Evolutionary conservation across 2,329 filamentous ascomycete genomes (phyloP).

Genomic region (Neonectria neomacrospora): DNA sequence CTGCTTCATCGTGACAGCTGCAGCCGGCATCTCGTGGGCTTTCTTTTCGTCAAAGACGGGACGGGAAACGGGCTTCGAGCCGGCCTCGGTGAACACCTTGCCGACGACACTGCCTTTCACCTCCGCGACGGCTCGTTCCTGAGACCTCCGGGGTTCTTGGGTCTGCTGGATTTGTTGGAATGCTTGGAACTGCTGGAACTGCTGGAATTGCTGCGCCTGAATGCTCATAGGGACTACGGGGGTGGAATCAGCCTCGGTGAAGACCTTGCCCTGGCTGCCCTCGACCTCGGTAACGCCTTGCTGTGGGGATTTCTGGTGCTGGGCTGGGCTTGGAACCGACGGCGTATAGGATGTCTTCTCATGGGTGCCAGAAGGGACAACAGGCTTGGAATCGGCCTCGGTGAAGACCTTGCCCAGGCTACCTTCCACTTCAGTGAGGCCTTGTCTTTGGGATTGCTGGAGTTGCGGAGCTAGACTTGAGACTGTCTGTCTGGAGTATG

Average conservation of each 20-base stretch:
- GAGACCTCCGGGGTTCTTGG: not conserved
- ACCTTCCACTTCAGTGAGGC: conserved; percentile 10
- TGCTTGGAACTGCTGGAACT: not conserved
- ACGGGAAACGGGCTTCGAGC: not conserved
- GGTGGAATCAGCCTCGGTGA: conserved; percentile 9
- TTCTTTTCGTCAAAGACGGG: too few species aligned
- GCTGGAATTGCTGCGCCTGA: conserved; percentile 6
- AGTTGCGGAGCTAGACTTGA: not conserved
- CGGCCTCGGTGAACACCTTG: not conserved
- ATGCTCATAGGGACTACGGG: not conserved
- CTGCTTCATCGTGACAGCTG: not conserved
- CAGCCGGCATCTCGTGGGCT: too few species aligned
- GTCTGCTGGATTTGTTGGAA: not conserved
- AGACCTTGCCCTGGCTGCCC: conserved; percentile 2
- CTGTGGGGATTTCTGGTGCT: not conserved
- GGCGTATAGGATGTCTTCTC: not conserved
- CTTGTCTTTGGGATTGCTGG: not conserved
- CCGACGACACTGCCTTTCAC: conserved; percentile 4
- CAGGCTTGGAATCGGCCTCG: conserved; percentile 4
- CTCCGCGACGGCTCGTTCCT: conserved; percentile 1
- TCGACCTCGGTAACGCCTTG: conserved; percentile 1
- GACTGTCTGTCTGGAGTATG: not conserved
- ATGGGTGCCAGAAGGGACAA: not conserved
- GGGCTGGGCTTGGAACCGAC: too few species aligned
- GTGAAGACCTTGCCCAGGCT: conserved; percentile 8